phyloP scores from a whole-genome alignment of 2,329 filamentous ascomycete genomes.

The Pseudogymnoascus sp. region DNA sequence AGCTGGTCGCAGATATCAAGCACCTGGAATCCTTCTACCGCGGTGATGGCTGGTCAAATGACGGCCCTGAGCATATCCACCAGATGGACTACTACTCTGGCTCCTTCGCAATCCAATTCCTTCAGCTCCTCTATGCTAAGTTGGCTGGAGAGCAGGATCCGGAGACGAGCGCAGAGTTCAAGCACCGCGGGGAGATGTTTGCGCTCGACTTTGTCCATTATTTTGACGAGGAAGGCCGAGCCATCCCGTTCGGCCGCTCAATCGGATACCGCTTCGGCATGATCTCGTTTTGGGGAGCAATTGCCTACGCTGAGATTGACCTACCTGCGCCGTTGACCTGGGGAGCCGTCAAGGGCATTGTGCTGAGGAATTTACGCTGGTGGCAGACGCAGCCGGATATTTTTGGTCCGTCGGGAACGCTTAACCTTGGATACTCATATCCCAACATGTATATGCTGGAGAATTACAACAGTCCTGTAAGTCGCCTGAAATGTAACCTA shows the following conservation, averaged over 20 bases:
- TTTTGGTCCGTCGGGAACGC: slow-evolving; percentile 64
- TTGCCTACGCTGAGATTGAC: slow-evolving; percentile 68
- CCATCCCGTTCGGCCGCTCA: slow-evolving; percentile 70
- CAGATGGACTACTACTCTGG: slow-evolving; percentile 85
- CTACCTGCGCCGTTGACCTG: slow-evolving; percentile 64
- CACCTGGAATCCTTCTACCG: slow-evolving; percentile 75
- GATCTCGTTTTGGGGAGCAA: slow-evolving; percentile 73
- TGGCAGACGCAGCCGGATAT: slow-evolving; percentile 70
- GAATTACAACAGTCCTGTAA: slow-evolving; percentile 74
- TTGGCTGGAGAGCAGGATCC: slow-evolving; percentile 58
- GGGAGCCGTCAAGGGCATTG: slow-evolving; percentile 71
- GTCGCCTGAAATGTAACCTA: slow-evolving; percentile 18
- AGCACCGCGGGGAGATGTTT: slow-evolving; percentile 54
- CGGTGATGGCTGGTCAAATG: slow-evolving; percentile 76
- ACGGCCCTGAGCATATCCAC: slow-evolving; percentile 68
- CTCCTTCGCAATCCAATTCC: slow-evolving; percentile 72
- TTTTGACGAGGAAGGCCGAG: slow-evolving; percentile 60
- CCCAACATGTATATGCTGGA: slow-evolving; percentile 66
- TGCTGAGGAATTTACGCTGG: slow-evolving; percentile 67
- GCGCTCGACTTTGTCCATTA: slow-evolving; percentile 69
- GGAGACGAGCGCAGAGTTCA: slow-evolving; percentile 59
- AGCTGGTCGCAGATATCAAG: slow-evolving; percentile 66
- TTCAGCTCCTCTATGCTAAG: slow-evolving; percentile 70
- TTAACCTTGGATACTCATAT: slow-evolving; percentile 57
- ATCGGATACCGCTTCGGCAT: slow-evolving; percentile 79